These are phyloP conservation scores for Creolimax fragrantissima DNA, from an alignment of 78 protist genomes.

Conservation along the genomic window DNA sequence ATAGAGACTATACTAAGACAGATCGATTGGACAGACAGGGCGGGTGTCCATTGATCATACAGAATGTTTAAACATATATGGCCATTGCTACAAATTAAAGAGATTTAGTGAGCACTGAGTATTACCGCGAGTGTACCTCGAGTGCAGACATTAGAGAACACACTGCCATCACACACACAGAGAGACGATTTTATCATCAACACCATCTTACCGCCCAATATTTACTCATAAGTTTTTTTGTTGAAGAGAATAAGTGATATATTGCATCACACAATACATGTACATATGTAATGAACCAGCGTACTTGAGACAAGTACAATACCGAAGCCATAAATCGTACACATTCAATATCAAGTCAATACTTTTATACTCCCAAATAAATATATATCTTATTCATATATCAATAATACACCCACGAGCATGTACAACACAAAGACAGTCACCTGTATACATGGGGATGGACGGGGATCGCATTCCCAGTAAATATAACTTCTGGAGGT, in stretches of 20 bases:
- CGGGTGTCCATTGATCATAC: conserved; percentile 19
- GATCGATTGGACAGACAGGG: neutral
- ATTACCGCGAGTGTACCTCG: too few relatives aligned
- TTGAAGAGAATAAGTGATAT: neutral
- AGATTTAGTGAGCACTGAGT: neutral
- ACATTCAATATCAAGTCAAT: too few relatives aligned
- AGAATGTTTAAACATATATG: conserved; percentile 33
- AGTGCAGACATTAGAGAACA: neutral
- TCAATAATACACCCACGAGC: neutral
- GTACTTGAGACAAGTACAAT: too few relatives aligned
- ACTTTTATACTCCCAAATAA: too few relatives aligned
- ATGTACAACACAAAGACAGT: neutral
- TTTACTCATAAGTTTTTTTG: neutral
- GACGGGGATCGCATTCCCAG: neutral
- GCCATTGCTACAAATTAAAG: conserved; percentile 23
- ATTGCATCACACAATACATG: too few relatives aligned
- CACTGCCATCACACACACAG: neutral
- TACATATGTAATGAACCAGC: too few relatives aligned
- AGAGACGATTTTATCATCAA: neutral
- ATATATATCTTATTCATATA: too few relatives aligned
- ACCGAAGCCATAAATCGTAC: too few relatives aligned
- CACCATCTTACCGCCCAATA: neutral
- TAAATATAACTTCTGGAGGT: neutral
- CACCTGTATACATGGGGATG: conserved; percentile 30
- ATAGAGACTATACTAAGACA: conserved; percentile 21